phyloP scores from a whole-genome alignment of 2,329 filamentous ascomycete species.

The Xylariaceae sp. region DNA sequence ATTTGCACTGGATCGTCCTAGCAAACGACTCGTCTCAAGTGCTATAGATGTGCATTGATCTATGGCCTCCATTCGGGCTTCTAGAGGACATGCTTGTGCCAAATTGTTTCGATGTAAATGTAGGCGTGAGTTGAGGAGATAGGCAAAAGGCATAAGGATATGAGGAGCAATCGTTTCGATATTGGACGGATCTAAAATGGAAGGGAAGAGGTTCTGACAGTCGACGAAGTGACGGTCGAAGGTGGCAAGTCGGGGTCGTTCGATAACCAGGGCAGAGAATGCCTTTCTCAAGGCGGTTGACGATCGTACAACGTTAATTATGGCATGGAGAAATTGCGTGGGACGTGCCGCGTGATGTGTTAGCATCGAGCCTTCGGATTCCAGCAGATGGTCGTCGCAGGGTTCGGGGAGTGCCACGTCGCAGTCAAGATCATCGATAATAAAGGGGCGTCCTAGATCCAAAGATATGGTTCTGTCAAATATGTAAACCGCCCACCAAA shows the following conservation, averaged over 20 bases:
- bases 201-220: constrained; percentile 70
- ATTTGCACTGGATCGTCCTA: constrained; percentile 59
- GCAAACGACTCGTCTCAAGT: constrained; percentile 70
- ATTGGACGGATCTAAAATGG: constrained; percentile 63
- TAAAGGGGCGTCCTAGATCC: constrained; percentile 71
- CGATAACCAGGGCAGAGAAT: constrained; percentile 61
- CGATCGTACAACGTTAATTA: constrained; percentile 75
- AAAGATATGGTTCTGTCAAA: constrained; percentile 77
- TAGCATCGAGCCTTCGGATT: constrained; percentile 49
- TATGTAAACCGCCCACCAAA: constrained; percentile 93
- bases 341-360: constrained; percentile 49
- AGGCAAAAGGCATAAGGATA: constrained; percentile 67
- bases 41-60: constrained; percentile 70
- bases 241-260: constrained; percentile 60
- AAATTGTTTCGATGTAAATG: constrained; percentile 86
- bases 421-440: constrained; percentile 85
- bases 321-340: constrained; percentile 67
- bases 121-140: constrained; percentile 77
- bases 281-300: constrained; percentile 69
- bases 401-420: constrained; percentile 74
- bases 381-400: constrained; percentile 73
- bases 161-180: constrained; percentile 65
- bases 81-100: constrained; percentile 59
- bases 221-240: constrained; percentile 76
- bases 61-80: constrained; percentile 64